Percentiles rank a stretch among this genome's conserved stretches.
phyloP scores from a whole-genome alignment of 192 early-diverging fungal genomes.

The Umbelopsis isabellina region DNA sequence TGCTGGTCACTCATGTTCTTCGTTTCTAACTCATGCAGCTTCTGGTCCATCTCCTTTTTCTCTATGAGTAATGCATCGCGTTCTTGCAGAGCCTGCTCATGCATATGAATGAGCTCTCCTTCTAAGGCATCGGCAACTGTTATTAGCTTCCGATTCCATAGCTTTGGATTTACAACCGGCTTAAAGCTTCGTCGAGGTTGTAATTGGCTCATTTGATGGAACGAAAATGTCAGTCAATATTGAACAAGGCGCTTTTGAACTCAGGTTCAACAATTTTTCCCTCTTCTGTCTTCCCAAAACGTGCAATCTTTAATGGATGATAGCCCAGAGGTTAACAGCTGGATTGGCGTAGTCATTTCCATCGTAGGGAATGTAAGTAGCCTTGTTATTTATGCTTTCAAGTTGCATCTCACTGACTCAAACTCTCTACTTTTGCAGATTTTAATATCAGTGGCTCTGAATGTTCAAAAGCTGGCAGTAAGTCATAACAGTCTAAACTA shows the following conservation, averaged over 20 bases:
- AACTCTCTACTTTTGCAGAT: constrained; percentile 39
- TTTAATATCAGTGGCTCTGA: constrained; percentile 68
- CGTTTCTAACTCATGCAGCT: constrained; percentile 6
- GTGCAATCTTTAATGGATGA: constrained; percentile 20
- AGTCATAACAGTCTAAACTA: neutral
- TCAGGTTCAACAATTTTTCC: constrained; percentile 17
- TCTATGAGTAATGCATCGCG: neutral
- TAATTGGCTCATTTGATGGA: constrained; percentile 15
- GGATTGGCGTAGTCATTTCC: constrained; percentile 62
- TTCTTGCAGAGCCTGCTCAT: constrained; percentile 1
- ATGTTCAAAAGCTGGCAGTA: constrained; percentile 67
- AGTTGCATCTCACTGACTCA: neutral
- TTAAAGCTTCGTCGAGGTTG: constrained; percentile 6
- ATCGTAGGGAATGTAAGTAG: constrained; percentile 58
- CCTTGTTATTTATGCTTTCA: neutral
- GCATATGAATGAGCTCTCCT: constrained; percentile 21
- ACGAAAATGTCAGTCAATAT: neutral
- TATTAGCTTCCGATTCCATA: constrained; percentile 7
- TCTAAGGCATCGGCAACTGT: constrained; percentile 16
- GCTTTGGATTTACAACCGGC: neutral
- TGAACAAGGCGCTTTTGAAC: constrained; percentile 7
- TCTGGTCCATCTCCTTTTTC: neutral
- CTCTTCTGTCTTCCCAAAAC: constrained; percentile 15
- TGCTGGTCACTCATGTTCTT: constrained; percentile 18
- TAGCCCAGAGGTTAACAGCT: constrained; percentile 45